Base-by-base conservation (phyloP, 2,329 filamentous ascomycete species). In the Microdochium bolleyi region DNA sequence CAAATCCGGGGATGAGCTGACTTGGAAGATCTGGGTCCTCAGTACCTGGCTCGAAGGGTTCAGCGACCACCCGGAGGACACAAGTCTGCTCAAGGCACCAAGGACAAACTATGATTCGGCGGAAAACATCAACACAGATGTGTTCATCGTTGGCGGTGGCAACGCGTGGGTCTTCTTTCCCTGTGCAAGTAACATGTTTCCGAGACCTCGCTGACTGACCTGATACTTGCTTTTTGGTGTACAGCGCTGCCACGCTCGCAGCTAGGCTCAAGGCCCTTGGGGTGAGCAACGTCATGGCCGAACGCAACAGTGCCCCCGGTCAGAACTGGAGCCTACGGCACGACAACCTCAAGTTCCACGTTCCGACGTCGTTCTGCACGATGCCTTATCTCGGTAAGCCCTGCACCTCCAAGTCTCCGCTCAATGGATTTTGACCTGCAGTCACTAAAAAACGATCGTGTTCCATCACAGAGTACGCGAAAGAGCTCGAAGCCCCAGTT, bases 281-380 rank as follows among this genome's bases (percentile, higher is more conserved):
- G 0, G 61, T 72, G 0, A 64, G 67, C 9, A 66, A 58, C 38
- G 50, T 73, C 16, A 62, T 73, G n/a, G 51, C 67, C 8, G 70
- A 73, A 19, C 60, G 59, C 5, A 69, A 71, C 19, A 41, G 62
- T 2, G 56, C 58, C 2, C 56, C 66, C 0, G 71, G 71, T 1
- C 70, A 73, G 53, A 73, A 69, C 53, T 74, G 71, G 71, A 58
- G 60, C 0, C 53, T 59, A 3, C 64, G 71, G 1, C 73, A 74
- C 49, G 70, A 73, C 50, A 65, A 56, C 48, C 32, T 72, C 52
- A 55, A 57, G n/a, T 70, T 75, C 38, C 72, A 75, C 51, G 56
- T 72, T 2, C 65, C 66, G 4, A 71, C 68, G 0, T 61, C 65
- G 0, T 60, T 58, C 34, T 69, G 65, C 51, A 63, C 71, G 22